Conservation (phyloP, 2,329 filamentous ascomycete genomes). For the Phyllosticta capitalensis region DNA sequence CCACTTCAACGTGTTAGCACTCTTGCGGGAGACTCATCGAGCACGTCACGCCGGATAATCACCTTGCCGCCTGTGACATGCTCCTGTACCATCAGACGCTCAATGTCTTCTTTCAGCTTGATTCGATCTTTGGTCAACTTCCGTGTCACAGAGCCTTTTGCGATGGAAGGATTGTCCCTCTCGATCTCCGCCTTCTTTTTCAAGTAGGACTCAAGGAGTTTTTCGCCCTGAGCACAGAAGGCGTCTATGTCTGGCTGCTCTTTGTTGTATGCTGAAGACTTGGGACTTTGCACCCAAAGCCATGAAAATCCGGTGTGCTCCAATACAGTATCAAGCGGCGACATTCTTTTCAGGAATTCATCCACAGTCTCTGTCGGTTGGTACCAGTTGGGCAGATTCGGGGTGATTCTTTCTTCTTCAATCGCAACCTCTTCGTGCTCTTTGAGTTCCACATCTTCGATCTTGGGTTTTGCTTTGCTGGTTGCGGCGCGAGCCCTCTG, state of each 20-base stretch:
- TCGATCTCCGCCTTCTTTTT: conserved; percentile 40
- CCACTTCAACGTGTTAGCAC: conserved; percentile 44
- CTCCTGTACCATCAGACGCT: conserved; percentile 49
- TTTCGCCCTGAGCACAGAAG: conserved; percentile 45
- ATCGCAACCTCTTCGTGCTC: background rate
- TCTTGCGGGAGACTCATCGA: background rate
- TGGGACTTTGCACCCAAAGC: conserved; percentile 66
- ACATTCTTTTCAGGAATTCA: conserved; percentile 58
- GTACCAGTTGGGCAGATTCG: conserved; percentile 35
- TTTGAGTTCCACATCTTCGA: background rate
- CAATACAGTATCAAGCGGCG: conserved; percentile 52
- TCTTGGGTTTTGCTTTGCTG: background rate
- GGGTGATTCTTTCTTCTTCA: background rate
- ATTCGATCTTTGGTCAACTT: conserved; percentile 34
- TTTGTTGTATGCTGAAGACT: conserved; percentile 28
- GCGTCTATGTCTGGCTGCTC: conserved; percentile 29
- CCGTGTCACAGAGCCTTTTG: conserved; percentile 29
- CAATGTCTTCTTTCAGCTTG: conserved; percentile 44
- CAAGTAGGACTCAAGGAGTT: conserved; percentile 44
- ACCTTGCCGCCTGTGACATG: conserved; percentile 59
- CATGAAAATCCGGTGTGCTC: conserved; percentile 42
- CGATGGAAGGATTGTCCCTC: conserved; percentile 40
- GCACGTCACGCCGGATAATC: conserved; percentile 11
- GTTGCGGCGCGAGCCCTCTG: background rate
- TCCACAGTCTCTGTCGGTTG: conserved; percentile 55